phyloP scores from a whole-genome alignment of 208 protist species.

The Crithidia mellificae region DNA sequence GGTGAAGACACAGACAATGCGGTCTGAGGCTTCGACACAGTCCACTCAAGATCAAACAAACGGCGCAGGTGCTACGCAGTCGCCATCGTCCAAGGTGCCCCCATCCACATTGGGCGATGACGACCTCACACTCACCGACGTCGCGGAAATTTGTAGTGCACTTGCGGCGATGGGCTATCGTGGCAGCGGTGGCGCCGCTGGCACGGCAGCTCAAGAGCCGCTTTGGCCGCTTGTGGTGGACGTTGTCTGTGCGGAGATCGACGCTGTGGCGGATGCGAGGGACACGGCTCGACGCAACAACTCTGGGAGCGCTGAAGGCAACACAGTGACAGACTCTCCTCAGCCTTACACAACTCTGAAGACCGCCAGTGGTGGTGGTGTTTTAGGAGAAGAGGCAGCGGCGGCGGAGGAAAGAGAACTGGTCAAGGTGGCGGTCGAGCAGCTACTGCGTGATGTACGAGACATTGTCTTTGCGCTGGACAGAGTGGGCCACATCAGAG shows the following conservation, averaged over 20 bases:
- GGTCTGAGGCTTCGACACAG: too few relatives aligned
- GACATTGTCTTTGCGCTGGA: constrained; percentile 79
- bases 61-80: too few relatives aligned
- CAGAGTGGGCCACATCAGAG: constrained; percentile 36
- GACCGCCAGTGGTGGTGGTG: too few relatives aligned
- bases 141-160: constrained; percentile 49
- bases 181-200: constrained; percentile 19
- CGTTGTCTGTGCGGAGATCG: constrained; percentile 37
- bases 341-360: too few relatives aligned
- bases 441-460: constrained; percentile 33
- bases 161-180: constrained; percentile 49
- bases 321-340: too few relatives aligned
- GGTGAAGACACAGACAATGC: too few relatives aligned
- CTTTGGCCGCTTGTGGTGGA: constrained; percentile 52
- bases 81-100: too few relatives aligned
- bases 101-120: neutral
- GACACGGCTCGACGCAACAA: neutral
- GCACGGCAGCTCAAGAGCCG: constrained; percentile 35
- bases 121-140: constrained; percentile 37
- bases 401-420: neutral
- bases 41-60: too few relatives aligned
- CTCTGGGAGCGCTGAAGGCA: too few relatives aligned
- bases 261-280: constrained; percentile 7
- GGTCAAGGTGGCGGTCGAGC: neutral
- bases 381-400: too few relatives aligned